Base-by-base conservation (phyloP, 1,284 basidiomycete species). In the Fistulina hepatica region DNA sequence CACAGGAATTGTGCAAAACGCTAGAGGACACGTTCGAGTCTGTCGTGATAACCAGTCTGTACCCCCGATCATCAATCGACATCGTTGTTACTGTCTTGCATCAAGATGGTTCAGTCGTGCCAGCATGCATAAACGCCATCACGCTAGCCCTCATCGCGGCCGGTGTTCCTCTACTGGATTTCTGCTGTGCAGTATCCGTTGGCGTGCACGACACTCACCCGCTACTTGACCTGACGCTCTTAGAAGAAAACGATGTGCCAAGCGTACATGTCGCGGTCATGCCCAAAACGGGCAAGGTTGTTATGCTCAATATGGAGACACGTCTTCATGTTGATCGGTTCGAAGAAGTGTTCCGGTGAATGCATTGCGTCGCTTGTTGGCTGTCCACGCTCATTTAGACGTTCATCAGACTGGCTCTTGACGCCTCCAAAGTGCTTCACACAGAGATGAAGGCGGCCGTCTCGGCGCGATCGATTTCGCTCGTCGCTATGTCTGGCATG, bases 1-100 rank as follows among this genome's bases (percentile, higher is more conserved):
- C 89, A 41, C 67, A 90, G 42, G 94, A 98, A 59, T 71, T 97
- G 43, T 85, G 81, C 2, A 71, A 86, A 2, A 77, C 81, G 10
- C 80, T 98, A 47, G 84, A 90, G 60, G 81, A 88, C 25, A 97
- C 94, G 0, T 97, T 98, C 52, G 92, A 97, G 55, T 90, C 93
- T 28, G 89, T 95, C 37, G 75, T 98, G 26, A 85, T 93, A 55
- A 83, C 84, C 2, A 75, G 75, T 46, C 71, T 97, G 34, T 97
- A 94, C 59, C 94, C 94, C 6, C 81, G 94, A 36, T 86, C 86
- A 21, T 80, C 93, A 56, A 94, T 98, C 56, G 86, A 95, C 59
- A 81, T 98, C 43, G 86, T 83, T 58, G 71, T 98, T 9, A 89
- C 94, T 56, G 81, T 98, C 21, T 65, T 95, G 31, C 84, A 93